Evolutionary conservation across 495 filamentous ascomycete species (phyloP).

Genomic region (Achaetomiella virescens): DNA sequence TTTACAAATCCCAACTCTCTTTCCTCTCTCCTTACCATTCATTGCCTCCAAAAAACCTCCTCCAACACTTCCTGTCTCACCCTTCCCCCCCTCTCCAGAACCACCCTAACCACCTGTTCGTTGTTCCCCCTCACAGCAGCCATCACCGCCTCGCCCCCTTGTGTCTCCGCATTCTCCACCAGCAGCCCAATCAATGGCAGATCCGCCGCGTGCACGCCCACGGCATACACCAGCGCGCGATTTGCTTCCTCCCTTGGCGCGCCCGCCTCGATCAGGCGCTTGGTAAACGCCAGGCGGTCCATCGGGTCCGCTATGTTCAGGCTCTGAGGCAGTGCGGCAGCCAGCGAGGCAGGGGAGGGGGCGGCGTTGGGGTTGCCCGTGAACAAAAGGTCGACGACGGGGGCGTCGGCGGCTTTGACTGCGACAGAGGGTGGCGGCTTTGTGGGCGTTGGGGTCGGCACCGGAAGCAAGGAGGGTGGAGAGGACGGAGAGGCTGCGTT

Average conservation of each 20-base stretch:
- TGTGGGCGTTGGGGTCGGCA: constrained; percentile 39
- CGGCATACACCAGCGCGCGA: constrained; percentile 38
- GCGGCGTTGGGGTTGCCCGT: constrained; percentile 17
- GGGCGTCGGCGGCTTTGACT: constrained; percentile 33
- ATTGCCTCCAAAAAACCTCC: constrained; percentile 29
- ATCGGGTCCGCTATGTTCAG: constrained; percentile 38
- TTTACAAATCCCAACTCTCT: constrained; percentile 29
- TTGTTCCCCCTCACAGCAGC: constrained; percentile 33
- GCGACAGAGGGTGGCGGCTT: constrained; percentile 39
- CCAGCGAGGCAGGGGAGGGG: constrained; percentile 30
- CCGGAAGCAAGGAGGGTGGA: constrained; percentile 36
- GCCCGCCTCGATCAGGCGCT: constrained; percentile 37
- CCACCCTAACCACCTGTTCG: constrained; percentile 30
- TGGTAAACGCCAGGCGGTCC: constrained; percentile 38
- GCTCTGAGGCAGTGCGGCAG: constrained; percentile 35
- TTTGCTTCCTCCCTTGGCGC: constrained; percentile 36
- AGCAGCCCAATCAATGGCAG: constrained; percentile 35
- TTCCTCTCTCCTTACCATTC: constrained; percentile 21
- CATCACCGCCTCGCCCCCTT: constrained; percentile 36
- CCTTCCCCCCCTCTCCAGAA: constrained; percentile 28
- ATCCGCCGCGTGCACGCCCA: constrained; percentile 35
- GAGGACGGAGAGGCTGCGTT: constrained; percentile 28
- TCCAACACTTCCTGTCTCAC: constrained; percentile 23
- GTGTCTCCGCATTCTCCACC: constrained; percentile 34
- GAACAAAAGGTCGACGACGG: constrained; percentile 38